A percentile compares a stretch with the other conserved stretches of the same genome.
Evolutionary conservation across 768 basidiomycete genomes (phyloP).

Genomic region (Podaxis sp.): DNA sequence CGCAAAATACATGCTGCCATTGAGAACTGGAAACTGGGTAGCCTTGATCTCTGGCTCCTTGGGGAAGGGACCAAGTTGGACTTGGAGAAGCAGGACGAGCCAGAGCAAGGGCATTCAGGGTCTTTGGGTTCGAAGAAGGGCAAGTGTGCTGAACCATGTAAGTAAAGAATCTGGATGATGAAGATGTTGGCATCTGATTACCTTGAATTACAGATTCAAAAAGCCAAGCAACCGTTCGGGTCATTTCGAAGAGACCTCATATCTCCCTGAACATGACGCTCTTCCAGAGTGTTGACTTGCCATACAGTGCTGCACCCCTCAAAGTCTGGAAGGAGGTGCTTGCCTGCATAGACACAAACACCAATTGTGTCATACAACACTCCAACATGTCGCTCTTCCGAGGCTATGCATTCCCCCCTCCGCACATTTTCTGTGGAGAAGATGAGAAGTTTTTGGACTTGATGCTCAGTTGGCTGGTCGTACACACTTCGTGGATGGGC

Average conservation of each 20-base stretch:
- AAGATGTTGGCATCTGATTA: neutral
- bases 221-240: neutral
- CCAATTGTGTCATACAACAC: neutral
- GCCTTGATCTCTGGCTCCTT: neutral
- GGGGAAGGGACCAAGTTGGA: neutral
- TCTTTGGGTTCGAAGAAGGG: neutral
- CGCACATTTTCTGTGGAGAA: neutral
- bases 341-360: neutral
- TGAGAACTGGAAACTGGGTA: neutral
- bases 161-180: neutral
- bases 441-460: neutral
- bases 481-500: neutral
- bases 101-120: neutral
- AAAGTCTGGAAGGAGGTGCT: neutral
- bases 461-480: neutral
- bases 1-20: neutral
- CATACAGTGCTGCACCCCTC: neutral
- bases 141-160: neutral
- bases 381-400: neutral
- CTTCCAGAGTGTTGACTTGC: neutral
- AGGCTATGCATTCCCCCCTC: neutral
- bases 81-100: neutral
- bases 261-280: neutral
- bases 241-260: neutral
- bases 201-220: neutral